Percentiles rank a stretch among this genome's conserved stretches.
Conservation (phyloP, 306 rosid genomes). For the Ormosia semicastrata region DNA sequence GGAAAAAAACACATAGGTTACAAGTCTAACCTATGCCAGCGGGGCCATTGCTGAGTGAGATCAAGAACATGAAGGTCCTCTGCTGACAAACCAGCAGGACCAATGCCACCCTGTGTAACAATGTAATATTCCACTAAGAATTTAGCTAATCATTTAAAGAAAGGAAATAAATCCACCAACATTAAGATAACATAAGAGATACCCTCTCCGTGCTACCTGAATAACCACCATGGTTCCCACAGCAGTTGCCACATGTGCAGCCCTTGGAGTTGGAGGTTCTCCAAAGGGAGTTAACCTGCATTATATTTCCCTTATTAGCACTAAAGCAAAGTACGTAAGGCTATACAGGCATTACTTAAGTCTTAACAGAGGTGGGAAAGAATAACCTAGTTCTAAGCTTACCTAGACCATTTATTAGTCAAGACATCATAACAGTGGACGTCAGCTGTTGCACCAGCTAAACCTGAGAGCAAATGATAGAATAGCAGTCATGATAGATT, state of each 20-base stretch:
- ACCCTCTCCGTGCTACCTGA: conserved; percentile 61
- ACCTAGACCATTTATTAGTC: conserved; percentile 99
- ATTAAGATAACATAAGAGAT: conserved; percentile 15
- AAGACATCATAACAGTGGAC: conserved; percentile 96
- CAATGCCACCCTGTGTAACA: conserved; percentile 86
- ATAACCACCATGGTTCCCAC: conserved; percentile 99
- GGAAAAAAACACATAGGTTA: conserved; percentile 1
- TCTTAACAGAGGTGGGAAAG: conserved; percentile 15
- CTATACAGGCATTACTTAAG: conserved; percentile 10
- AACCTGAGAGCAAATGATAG: conserved; percentile 66
- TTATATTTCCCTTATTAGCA: conserved; percentile 28
- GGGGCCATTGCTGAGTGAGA: conserved; percentile 94
- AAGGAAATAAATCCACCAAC: conserved; percentile 11
- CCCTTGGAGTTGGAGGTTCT: conserved; percentile 98
- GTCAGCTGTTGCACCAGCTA: conserved; percentile 99
- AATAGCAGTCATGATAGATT: conserved; percentile 26
- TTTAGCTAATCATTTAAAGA: conserved; percentile 17
- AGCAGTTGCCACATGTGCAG: conserved; percentile 99
- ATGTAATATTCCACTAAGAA: conserved; percentile 26
- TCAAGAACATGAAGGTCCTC: conserved; percentile 99
- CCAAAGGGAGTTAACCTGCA: conserved; percentile 90
- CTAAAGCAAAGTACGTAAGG: conserved; percentile 10
- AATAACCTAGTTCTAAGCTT: conserved; percentile 35
- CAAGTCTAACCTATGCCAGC: conserved; percentile 91
- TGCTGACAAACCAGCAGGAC: conserved; percentile 98